These are phyloP conservation scores for Hypoxylon subgilvum DNA, from an alignment of 495 filamentous ascomycete genomes.

Conservation along the genomic window DNA sequence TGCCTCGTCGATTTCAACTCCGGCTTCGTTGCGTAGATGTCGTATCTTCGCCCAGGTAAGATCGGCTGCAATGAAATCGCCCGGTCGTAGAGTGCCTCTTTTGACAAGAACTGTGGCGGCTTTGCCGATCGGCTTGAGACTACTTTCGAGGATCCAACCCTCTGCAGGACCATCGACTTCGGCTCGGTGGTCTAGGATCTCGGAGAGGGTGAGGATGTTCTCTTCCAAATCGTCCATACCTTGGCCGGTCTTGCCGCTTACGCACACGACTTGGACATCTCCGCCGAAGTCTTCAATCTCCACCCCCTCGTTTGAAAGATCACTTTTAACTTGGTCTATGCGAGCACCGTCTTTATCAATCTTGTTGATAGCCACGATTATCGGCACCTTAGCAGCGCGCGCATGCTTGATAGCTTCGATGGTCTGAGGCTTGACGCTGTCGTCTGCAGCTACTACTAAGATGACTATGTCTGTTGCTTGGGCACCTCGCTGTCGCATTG, in stretches of 20 bases:
- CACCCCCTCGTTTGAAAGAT: slow-evolving; percentile 82
- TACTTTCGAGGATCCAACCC: slow-evolving; percentile 94
- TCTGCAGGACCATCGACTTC: slow-evolving; percentile 78
- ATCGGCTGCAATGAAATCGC: slow-evolving; percentile 88
- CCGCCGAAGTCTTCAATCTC: slow-evolving; percentile 96
- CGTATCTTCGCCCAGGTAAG: slow-evolving; percentile 83
- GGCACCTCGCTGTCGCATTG: slow-evolving; percentile 94
- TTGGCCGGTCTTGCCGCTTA: slow-evolving; percentile 91
- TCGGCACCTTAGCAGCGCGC: slow-evolving; percentile 84
- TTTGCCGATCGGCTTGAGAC: slow-evolving; percentile 82
- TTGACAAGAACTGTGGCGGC: slow-evolving; percentile 89
- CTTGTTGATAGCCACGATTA: slow-evolving; percentile 99
- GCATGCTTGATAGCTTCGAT: slow-evolving; percentile 96
- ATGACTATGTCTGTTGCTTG: slow-evolving; percentile 97
- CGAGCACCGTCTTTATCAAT: slow-evolving; percentile 85
- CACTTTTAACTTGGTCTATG: slow-evolving; percentile 81
- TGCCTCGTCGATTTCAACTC: slow-evolving; percentile 71
- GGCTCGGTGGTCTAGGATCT: slow-evolving; percentile 88
- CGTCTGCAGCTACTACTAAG: slow-evolving; percentile 94
- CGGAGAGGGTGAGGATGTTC: slow-evolving; percentile 78
- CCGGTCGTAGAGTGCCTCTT: slow-evolving; percentile 79
- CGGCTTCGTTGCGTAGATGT: slow-evolving; percentile 83
- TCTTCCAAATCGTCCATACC: slow-evolving; percentile 95
- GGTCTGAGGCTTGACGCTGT: slow-evolving; percentile 97
- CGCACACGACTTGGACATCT: slow-evolving; percentile 87